phyloP scores from a whole-genome alignment of 202 grass and related monocot species.

The Sporobolus alterniflorus region DNA sequence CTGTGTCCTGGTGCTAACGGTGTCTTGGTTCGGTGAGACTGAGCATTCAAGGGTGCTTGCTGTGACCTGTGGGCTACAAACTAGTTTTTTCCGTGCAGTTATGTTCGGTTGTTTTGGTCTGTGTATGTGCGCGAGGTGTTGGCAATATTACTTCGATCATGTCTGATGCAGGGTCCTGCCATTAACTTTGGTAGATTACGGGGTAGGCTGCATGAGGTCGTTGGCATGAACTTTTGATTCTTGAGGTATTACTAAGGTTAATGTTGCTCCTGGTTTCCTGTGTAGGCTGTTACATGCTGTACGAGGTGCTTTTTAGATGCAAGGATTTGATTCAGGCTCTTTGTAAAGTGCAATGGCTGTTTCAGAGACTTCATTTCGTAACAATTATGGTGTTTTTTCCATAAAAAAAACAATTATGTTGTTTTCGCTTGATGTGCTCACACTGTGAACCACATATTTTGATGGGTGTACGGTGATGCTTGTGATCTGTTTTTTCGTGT shows the following conservation, averaged over 20 bases:
- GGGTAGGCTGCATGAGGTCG: no score
- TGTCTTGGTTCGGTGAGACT: background rate
- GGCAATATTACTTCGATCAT: background rate
- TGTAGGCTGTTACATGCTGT: no score
- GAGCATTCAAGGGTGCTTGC: background rate
- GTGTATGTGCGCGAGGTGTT: background rate
- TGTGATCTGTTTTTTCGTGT: background rate
- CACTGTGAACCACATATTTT: background rate
- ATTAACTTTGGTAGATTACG: background rate
- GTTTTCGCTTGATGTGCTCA: background rate
- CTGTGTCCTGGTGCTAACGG: background rate
- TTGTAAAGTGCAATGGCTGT: background rate
- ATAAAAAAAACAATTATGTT: no score
- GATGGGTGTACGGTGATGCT: background rate
- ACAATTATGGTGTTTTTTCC: background rate
- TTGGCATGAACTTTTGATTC: no score
- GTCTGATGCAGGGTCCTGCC: background rate
- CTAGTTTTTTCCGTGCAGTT: background rate
- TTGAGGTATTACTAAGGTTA: no score
- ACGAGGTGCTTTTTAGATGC: no score
- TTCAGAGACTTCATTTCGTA: background rate
- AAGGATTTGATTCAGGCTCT: background rate
- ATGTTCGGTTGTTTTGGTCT: background rate
- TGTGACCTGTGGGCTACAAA: constrained; percentile 22
- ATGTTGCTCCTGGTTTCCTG: no score